These are phyloP conservation scores for Mycosphaerella arachidis DNA, from an alignment of 2,329 filamentous ascomycete genomes.

Conservation along the genomic window DNA sequence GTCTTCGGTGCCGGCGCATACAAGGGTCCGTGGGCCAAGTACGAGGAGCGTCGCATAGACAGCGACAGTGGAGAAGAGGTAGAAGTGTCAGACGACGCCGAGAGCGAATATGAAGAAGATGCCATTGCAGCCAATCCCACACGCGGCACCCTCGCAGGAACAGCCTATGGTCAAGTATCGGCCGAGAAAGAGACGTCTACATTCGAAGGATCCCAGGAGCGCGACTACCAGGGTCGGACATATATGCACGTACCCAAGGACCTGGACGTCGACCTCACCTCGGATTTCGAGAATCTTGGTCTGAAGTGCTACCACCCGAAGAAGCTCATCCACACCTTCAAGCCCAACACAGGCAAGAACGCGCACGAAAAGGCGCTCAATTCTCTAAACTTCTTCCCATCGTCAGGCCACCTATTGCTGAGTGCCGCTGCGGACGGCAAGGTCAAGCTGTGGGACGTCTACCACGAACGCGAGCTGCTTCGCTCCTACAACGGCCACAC, in stretches of 20 bases:
- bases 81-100: constrained; percentile 66
- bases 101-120: constrained; percentile 71
- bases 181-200: constrained; percentile 66
- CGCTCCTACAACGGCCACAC: constrained; percentile 88
- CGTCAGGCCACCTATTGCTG: constrained; percentile 79
- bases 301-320: constrained; percentile 70
- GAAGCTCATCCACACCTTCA: constrained; percentile 88
- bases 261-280: constrained; percentile 73
- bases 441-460: constrained; percentile 91
- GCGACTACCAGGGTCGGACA: constrained; percentile 87
- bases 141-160: constrained; percentile 48
- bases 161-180: constrained; percentile 46
- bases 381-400: constrained; percentile 82
- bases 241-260: constrained; percentile 98
- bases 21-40: constrained; percentile 90
- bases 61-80: constrained; percentile 68
- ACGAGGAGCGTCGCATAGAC: constrained; percentile 67
- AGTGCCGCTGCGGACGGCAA: constrained; percentile 87
- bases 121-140: constrained; percentile 57
- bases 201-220: constrained; percentile 69
- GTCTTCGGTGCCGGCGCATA: constrained; percentile 86
- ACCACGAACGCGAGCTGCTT: constrained; percentile 81
- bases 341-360: constrained; percentile 50
- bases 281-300: constrained; percentile 66
- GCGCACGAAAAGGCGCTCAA: constrained; percentile 72